phyloP scores from a whole-genome alignment of 495 filamentous ascomycete species.

The Neurospora sp. region DNA sequence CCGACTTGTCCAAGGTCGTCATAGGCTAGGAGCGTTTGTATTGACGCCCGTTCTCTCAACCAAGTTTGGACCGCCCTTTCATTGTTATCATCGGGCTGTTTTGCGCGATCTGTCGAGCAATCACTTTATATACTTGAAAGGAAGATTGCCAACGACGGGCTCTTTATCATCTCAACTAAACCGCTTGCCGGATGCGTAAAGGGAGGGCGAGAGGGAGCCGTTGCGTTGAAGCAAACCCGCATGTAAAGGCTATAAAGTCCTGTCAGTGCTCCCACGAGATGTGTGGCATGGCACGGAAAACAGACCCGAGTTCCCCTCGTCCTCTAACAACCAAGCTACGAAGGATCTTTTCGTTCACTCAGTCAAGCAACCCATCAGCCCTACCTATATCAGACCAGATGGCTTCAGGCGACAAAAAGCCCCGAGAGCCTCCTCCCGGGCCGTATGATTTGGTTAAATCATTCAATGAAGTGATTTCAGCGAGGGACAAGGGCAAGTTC shows the following conservation, averaged over 20 bases:
- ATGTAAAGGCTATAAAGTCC: not conserved
- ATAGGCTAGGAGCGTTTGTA: not conserved
- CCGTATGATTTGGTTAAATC: not conserved
- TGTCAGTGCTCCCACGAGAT: not conserved
- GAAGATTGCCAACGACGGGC: not conserved
- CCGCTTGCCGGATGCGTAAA: not conserved
- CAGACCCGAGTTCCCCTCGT: not conserved
- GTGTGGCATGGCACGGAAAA: not conserved
- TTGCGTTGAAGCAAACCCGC: not conserved
- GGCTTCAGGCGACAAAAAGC: not conserved
- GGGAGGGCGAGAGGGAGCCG: not conserved
- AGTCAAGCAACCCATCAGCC: not conserved
- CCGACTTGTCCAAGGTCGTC: not conserved
- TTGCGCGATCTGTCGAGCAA: not conserved
- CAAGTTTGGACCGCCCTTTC: not conserved
- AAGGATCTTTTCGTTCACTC: not conserved
- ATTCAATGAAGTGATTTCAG: not conserved
- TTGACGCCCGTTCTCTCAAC: not conserved
- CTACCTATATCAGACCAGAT: not conserved
- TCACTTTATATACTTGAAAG: not conserved
- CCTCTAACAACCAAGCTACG: not conserved
- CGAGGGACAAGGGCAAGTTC: not conserved
- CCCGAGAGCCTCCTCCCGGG: not conserved
- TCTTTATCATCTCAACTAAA: not conserved
- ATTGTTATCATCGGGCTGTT: not conserved